These are phyloP conservation scores for Pythium biforme DNA, from an alignment of 352 stramenopile genomes.

Conservation along the genomic window DNA sequence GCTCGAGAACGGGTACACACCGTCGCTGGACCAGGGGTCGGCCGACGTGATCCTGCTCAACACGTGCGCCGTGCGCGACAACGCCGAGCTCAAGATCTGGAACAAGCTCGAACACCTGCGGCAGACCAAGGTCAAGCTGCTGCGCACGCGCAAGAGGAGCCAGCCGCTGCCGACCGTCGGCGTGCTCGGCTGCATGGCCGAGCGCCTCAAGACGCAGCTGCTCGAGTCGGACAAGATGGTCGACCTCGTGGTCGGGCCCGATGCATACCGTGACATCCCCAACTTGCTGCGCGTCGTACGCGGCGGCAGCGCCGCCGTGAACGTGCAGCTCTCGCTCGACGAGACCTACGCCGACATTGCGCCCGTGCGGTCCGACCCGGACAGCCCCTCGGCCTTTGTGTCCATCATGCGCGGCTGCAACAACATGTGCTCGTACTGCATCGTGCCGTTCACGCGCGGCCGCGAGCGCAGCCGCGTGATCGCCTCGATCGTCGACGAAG, in stretches of 20 bases:
- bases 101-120: constrained; percentile 79
- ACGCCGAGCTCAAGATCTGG: constrained; percentile 96
- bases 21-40: constrained; percentile 57
- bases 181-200: constrained; percentile 99
- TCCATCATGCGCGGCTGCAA: constrained; percentile 99
- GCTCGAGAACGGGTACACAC: constrained; percentile 62
- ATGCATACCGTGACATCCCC: constrained; percentile 98
- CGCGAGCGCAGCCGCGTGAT: constrained; percentile 93
- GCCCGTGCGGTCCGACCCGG: constrained; percentile 87
- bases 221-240: constrained; percentile 94
- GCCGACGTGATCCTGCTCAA: constrained; percentile 98
- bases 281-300: constrained; percentile 90
- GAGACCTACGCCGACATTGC: constrained; percentile 99
- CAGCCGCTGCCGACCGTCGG: constrained; percentile 85
- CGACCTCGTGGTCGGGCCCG: constrained; percentile 97
- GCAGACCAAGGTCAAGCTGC: constrained; percentile 71
- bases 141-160: constrained; percentile 54
- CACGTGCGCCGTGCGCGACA: constrained; percentile 99
- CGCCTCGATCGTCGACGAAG: constrained; percentile 94
- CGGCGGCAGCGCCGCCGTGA: constrained; percentile 79
- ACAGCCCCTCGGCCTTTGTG: constrained; percentile 93
- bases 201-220: constrained; percentile 96
- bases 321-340: constrained; percentile 95
- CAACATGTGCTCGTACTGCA: constrained; percentile 99
- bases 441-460: constrained; percentile 98